Evolutionary conservation across 495 filamentous ascomycete genomes (phyloP).

Genomic region (Penicillium silybi): DNA sequence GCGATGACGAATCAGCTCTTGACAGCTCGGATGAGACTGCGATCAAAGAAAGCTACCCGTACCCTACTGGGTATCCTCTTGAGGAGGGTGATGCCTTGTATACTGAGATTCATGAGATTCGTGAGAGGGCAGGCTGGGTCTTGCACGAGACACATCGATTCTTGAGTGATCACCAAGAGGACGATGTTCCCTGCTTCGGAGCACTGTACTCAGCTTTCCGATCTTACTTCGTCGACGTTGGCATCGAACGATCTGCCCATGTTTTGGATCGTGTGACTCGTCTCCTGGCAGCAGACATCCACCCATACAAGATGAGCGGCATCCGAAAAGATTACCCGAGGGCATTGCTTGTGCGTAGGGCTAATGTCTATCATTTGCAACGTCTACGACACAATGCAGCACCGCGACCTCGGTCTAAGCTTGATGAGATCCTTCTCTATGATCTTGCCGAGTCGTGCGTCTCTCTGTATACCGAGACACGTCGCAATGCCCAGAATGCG

Average conservation of each 20-base stretch:
- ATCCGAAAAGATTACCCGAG: conserved; percentile 89
- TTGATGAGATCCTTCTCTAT: conserved; percentile 77
- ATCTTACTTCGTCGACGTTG: conserved; percentile 97
- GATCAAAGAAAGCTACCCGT: conserved; percentile 74
- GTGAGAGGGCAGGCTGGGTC: conserved; percentile 72
- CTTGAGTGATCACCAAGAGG: conserved; percentile 78
- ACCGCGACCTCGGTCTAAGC: conserved; percentile 73
- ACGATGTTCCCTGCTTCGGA: conserved; percentile 94
- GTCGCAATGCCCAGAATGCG: conserved; percentile 85
- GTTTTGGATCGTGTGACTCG: conserved; percentile 82
- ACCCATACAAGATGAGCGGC: conserved; percentile 90
- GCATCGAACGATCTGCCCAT: conserved; percentile 92
- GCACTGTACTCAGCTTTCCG: conserved; percentile 86
- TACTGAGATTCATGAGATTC: conserved; percentile 69
- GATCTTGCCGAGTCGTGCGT: conserved; percentile 90
- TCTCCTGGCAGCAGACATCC: conserved; percentile 77
- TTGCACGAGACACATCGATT: conserved; percentile 83
- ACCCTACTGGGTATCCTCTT: conserved; percentile 82
- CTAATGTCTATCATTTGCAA: conserved; percentile 91
- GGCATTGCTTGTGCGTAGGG: conserved; percentile 81
- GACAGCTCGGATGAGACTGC: conserved; percentile 77
- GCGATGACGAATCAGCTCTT: conserved; percentile 57
- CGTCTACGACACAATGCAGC: conserved; percentile 89
- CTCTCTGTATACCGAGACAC: conserved; percentile 93
- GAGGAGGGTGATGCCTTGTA: conserved; percentile 60